Evolutionary conservation across 1,284 basidiomycete genomes (phyloP), one percentile per base, ranked within the genome.

Genomic region (Boletus semigastroideus): DNA sequence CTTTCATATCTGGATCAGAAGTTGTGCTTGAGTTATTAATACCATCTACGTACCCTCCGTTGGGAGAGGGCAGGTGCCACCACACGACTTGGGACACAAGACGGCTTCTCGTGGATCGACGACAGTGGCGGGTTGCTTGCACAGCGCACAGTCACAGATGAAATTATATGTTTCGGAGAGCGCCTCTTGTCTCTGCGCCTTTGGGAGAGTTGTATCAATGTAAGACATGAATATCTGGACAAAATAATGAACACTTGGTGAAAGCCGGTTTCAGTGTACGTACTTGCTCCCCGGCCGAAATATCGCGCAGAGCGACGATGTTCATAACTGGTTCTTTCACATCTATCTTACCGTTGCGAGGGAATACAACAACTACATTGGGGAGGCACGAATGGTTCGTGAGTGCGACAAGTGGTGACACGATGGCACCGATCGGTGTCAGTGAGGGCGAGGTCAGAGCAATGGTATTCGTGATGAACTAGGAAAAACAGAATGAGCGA

Each of bases 301-400:
- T 86, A 28, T 83, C 72, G 42, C 77, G 77, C 14, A 95, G 71
- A 0, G 87, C 83, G 14, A 94, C 73, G 10, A 94, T 77, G 37
- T 87, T 79, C 79, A 95, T 84, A 12, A 76, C 65, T 2, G 86
- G 84, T 62, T 87, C 84, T 28, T 76, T 70, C 30, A 59, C 62
- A 5, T 65, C 58, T 51, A 34, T 64, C 55, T 34, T 64, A 58
- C 76, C 61, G 25, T 72, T 55, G 14, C 79, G 74, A 36, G 95
- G 94, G 66, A 95, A 98, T 1, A 98, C 92, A 27, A 95, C 80
- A 25, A 88, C 91, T 0, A 89, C 92, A 59, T 97, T 96, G 0
- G 95, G 94, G 20, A 82, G 78, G 64, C 95, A 98, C 0, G 92
- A 91, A 65, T 98, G 95, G 62, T 98, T 98, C 59, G 90, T 79